Evolutionary conservation across 352 stramenopile species (phyloP), one percentile per base, ranked within the genome.

Genomic region (Phytophthora syringae): DNA sequence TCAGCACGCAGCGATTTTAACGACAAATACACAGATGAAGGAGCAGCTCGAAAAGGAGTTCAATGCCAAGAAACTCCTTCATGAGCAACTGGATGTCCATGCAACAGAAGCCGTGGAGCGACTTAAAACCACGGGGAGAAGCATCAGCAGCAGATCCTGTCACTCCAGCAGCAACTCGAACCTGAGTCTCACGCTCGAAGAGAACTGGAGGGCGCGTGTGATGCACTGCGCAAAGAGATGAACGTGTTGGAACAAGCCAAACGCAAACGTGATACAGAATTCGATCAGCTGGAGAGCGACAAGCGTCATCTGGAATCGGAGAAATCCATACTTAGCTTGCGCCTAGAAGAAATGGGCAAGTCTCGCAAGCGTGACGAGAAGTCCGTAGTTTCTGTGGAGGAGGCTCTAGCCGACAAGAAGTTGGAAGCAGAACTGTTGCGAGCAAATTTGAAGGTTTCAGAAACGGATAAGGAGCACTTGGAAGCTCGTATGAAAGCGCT

Each of bases 341-440:
- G 60, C 20, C 21, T 74, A 28, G 66, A 74, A 24, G 66, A 70
- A 21, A 39, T 74, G 42, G 70, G 52, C 18, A 34, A 52, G 18
- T 65, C 59, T 47, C 51, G 52, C 12, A 67, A 64, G 25, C 44
- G 60, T 16, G 51, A 69, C 11, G 65, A 69, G 25, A 73, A 67
- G 21, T 62, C 52, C 5, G 59, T 57, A 16, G 47, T 57, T 3
- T 67, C 59, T 5, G 51, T 50, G 2, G 57, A 67, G 42, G 62
- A 58, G 21, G 43, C 60, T 22, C 42, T 78, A 3, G 66, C 58
- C 5, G 76, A 79, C 39, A 75, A 77, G 25, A 82, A 79, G 27
- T 70, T 77, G 60, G 82, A 90, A 52, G 70, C 79, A 6, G 79
- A 88, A 44, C 74, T 86, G 39, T 64, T 88, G 2, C 69, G 76